These are phyloP conservation scores for Kokia cookei DNA, from an alignment of 441 rosid species.

Conservation along the genomic window DNA sequence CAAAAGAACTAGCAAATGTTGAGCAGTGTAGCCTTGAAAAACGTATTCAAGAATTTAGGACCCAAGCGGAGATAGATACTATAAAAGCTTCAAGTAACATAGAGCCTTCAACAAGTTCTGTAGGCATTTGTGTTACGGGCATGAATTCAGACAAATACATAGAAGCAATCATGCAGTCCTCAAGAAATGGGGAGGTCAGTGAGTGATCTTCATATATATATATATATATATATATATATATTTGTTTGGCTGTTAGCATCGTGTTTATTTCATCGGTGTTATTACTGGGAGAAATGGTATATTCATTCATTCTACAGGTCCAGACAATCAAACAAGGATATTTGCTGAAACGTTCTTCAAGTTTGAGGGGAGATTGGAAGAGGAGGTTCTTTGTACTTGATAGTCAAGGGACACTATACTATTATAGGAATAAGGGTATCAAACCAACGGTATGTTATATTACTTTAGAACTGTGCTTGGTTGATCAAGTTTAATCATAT, in stretches of 20 bases:
- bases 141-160: conserved; percentile 43
- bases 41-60: conserved; percentile 90
- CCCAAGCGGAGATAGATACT: conserved; percentile 68
- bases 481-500: background rate
- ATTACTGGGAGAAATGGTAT: conserved; percentile 1
- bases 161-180: conserved; percentile 50
- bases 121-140: conserved; percentile 36
- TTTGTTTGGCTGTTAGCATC: conserved; percentile 3
- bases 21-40: conserved; percentile 83
- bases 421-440: conserved; percentile 59
- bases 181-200: conserved; percentile 68
- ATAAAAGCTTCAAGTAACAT: conserved; percentile 36
- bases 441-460: conserved; percentile 49
- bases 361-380: conserved; percentile 82
- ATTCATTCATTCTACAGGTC: conserved; percentile 29
- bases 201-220: background rate
- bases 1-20: conserved; percentile 73
- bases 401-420: conserved; percentile 73
- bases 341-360: conserved; percentile 76
- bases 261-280: background rate
- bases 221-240: background rate
- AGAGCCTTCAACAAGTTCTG: conserved; percentile 38
- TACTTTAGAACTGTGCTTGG: background rate
- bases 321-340: conserved; percentile 81
- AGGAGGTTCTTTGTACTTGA: conserved; percentile 90